Evolutionary conservation across 768 basidiomycete species (phyloP), one percentile per base, ranked within the genome.

Genomic region (Xerocomellus chrysenteron): DNA sequence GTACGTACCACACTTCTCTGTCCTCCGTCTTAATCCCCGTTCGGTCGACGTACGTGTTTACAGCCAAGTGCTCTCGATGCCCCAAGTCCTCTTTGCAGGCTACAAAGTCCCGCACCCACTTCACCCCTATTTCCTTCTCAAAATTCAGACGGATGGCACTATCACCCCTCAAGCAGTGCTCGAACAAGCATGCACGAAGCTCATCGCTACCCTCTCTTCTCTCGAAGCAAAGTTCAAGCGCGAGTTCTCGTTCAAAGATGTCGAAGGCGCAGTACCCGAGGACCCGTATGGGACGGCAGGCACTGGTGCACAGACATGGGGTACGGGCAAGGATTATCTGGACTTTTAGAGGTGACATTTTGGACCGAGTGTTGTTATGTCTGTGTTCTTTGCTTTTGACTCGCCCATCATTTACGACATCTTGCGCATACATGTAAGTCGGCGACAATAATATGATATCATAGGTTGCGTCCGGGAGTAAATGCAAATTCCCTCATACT

Each of bases 91-190:
- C 58, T 98, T 98, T 69, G 95, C 95, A 1, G 97, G 97, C 2
- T 98, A 98, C 85, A 94, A 95, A 76, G 93, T 94, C 39, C 96
- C 96, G 0, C 97, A 98, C 66, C 96, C 97, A 1, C 84, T 96
- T 21, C 92, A 97, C 60, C 94, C 95, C 9, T 83, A 94, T 71
- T 96, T 98, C 75, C 79, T 92, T 55, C 84, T 99, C 73, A 98
- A 97, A 73, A 84, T 98, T 53, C 97, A 98, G 75, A 98, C 95
- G 2, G 94, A 98, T 72, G 92, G 94, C 24, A 79, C 84, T 2
- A 74, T 86, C 45, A 90, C 94, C 17, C 94, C 96, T 1, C 82
- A 92, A 61, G 83, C 81, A 21, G 85, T 88, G 19, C 82, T 98
- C 26, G 90, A 95, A 66, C 80, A 87, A 55, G 93, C 94, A 0